Conservation (phyloP, 495 filamentous ascomycete species). For the Xylaria sp. region DNA sequence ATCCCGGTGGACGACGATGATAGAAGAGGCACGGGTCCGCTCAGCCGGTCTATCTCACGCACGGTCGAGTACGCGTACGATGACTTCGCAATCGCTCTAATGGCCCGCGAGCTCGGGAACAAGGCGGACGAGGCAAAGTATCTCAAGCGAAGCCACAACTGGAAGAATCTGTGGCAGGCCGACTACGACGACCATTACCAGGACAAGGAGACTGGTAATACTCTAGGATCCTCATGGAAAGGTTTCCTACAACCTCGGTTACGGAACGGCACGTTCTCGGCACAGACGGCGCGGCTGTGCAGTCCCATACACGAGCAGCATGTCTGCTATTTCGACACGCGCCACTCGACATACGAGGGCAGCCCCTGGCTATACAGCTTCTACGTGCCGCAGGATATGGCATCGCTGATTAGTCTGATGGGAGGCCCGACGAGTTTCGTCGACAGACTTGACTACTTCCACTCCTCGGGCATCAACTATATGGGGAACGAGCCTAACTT, state of each 20-base stretch:
- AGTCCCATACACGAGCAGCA: constrained; percentile 54
- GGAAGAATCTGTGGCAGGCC: constrained; percentile 61
- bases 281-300: constrained; percentile 72
- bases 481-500: constrained; percentile 79
- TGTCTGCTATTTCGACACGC: constrained; percentile 61
- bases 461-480: constrained; percentile 67
- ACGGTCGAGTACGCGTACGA: constrained; percentile 80
- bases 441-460: constrained; percentile 67
- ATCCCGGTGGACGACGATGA: constrained; percentile 70
- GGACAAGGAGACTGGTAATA: constrained; percentile 33
- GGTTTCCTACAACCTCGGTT: constrained; percentile 75
- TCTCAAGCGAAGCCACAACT: constrained; percentile 61
- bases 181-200: constrained; percentile 47
- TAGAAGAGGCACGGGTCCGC: constrained; percentile 62
- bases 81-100: constrained; percentile 66
- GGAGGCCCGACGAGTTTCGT: constrained; percentile 66
- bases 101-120: constrained; percentile 61
- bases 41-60: constrained; percentile 67
- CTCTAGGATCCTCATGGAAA: constrained; percentile 54
- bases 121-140: constrained; percentile 62
- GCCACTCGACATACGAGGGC: constrained; percentile 73
- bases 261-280: constrained; percentile 67
- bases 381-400: constrained; percentile 77
- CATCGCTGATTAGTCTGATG: constrained; percentile 60
- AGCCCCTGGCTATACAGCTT: constrained; percentile 75